Conservation (phyloP, 179 eudicot species). For the Silene vulgaris region DNA sequence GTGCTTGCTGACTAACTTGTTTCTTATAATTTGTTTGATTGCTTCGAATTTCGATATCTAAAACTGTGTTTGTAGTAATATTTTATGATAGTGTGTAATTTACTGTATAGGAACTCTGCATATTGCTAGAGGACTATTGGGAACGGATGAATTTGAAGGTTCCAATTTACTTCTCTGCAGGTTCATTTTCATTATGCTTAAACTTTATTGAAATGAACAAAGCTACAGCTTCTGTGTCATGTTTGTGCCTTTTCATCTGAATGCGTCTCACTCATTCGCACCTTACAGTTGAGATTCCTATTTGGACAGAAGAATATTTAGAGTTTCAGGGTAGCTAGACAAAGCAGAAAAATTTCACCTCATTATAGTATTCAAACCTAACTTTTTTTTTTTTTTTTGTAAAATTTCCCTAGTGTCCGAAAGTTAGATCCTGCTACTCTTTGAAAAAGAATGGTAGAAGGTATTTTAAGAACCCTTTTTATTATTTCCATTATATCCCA, state of each 20-base stretch:
- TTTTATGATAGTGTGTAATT: conserved; percentile 7
- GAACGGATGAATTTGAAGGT: conserved; percentile 81
- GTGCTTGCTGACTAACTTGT: background rate
- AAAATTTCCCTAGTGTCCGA: too few relatives aligned
- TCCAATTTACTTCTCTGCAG: conserved; percentile 92
- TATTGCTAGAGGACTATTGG: conserved; percentile 87
- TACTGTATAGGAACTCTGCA: conserved; percentile 61
- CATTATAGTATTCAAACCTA: too few relatives aligned
- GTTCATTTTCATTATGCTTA: conserved; percentile 29
- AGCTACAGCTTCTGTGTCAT: background rate
- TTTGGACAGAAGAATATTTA: background rate
- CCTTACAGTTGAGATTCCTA: background rate
- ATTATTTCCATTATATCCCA: too few relatives aligned
- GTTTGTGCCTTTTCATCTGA: background rate
- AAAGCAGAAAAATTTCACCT: too few relatives aligned
- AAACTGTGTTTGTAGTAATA: background rate
- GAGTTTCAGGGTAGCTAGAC: background rate
- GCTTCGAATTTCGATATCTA: too few relatives aligned
- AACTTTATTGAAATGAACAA: conserved; percentile 7
- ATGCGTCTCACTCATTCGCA: background rate
- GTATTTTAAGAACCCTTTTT: too few relatives aligned
- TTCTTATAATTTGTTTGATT: background rate
- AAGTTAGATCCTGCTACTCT: too few relatives aligned
- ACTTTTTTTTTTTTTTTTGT: too few relatives aligned
- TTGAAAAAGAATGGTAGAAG: too few relatives aligned